These are phyloP conservation scores for Botrytis byssoidea DNA, from an alignment of 2,329 filamentous ascomycete genomes.

Conservation along the genomic window DNA sequence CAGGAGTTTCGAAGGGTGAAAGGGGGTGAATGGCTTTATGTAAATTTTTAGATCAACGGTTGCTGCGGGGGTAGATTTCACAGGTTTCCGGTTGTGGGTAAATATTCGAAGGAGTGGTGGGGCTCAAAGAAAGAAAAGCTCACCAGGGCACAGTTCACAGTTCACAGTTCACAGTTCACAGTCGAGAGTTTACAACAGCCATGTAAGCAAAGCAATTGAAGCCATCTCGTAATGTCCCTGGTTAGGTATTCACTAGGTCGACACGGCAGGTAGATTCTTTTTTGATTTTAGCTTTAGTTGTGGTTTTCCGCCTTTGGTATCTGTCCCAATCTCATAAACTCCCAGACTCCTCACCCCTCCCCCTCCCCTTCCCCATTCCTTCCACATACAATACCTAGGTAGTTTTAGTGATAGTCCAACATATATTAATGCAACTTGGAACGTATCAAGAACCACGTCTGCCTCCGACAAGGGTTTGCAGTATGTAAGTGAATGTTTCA, in stretches of 20 bases:
- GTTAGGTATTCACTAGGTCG: neutral
- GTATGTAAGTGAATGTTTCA: neutral
- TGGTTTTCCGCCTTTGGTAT: neutral
- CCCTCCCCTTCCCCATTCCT: neutral
- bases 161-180: neutral
- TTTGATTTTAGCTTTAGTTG: neutral
- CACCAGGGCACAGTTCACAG: neutral
- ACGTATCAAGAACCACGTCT: neutral
- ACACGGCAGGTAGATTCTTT: neutral
- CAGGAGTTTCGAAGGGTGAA: neutral
- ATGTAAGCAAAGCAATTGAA: neutral
- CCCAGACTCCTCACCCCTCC: neutral
- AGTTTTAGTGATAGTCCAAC: neutral
- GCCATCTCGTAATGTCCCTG: neutral
- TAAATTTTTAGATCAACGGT: constrained; percentile 12
- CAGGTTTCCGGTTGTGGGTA: constrained; percentile 1
- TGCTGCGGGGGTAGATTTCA: neutral
- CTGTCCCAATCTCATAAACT: neutral
- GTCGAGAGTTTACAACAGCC: too few species aligned
- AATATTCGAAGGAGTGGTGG: neutral
- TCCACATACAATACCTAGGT: neutral
- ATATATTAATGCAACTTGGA: neutral
- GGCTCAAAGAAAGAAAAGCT: neutral
- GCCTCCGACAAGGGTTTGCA: neutral
- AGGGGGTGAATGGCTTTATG: constrained; percentile 20